Evolutionary conservation across 23 red algal genomes (phyloP).

Genomic region (Pyropia haitanensis): DNA sequence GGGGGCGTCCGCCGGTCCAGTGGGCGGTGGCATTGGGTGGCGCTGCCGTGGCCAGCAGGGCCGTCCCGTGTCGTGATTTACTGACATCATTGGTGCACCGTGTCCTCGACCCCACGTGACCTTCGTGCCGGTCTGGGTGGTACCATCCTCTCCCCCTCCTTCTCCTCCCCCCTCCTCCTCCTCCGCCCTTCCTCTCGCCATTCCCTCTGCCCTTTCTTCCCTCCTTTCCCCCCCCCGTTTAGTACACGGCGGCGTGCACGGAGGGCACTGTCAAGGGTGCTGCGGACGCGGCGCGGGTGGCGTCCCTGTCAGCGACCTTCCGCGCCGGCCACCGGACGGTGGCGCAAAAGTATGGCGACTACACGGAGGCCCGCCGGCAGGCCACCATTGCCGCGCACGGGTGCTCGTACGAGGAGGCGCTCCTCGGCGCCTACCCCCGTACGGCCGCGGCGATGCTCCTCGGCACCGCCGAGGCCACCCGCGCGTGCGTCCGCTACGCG

Average conservation of each 20-base stretch:
- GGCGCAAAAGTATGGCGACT: constrained; percentile 19
- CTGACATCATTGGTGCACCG: constrained; percentile 1
- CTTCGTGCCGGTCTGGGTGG: constrained; percentile 12
- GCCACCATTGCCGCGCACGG: constrained; percentile 31
- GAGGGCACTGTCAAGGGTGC: constrained; percentile 34
- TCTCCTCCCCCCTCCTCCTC: background rate
- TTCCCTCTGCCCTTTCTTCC: background rate
- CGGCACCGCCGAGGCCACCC: constrained; percentile 14
- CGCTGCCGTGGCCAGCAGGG: constrained; percentile 8
- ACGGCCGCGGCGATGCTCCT: constrained; percentile 10
- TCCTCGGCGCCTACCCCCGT: constrained; percentile 2
- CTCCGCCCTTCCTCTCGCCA: no score
- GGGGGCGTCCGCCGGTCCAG: constrained; percentile 1
- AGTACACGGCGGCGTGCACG: constrained; percentile 29
- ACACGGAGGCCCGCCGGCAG: constrained; percentile 25
- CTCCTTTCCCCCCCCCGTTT: background rate
- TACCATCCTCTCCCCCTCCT: background rate
- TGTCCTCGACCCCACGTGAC: constrained; percentile 9
- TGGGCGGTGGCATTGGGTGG: constrained; percentile 20
- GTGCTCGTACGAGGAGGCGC: constrained; percentile 33
- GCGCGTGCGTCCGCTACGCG: constrained; percentile 29
- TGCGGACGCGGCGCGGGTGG: constrained; percentile 26
- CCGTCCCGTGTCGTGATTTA: background rate
- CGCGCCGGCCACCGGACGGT: constrained; percentile 27
- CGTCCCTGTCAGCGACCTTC: constrained; percentile 24